Evolutionary conservation across 78 protist genomes (phyloP), one percentile per base, ranked within the genome.

Genomic region (Polysphondylium violaceum): DNA sequence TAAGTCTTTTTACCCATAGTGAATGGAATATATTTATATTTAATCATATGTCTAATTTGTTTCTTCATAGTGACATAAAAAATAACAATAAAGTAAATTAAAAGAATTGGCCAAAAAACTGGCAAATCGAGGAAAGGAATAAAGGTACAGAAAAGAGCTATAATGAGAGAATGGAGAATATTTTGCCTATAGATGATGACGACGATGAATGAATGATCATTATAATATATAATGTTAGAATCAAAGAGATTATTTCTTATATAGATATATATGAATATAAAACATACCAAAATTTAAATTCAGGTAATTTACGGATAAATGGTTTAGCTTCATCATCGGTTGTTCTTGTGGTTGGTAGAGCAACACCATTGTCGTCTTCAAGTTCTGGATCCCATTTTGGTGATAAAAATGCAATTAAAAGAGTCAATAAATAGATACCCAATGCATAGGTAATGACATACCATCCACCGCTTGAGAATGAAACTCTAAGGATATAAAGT

Each of bases 81-180:
- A 21, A 98, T 86, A 9, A 93, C 31, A 63, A 97, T 33, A 51
- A 97, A 98, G 87, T 98, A 98, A 44, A 97, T 2, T 38, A 98
- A 71, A 36, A 98, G 88, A 23, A 98, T 97, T 36, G 98, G 99
- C 99, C 99, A 98, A 88, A 92, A 98, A 9, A 97, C 98, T 35
- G 99, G 99, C 5, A 98, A 78, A 92, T 98, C 95, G 36, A 97
- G 76, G 72, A 95, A 19, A 64, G 79, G 33, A 43, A 92, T 35
- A 53, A 92, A 81, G 4, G 98, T 95, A 31, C 75, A 38, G 17
- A 87, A n/a, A 21, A 95, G 16, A 4, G 95, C 43, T 38, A 95
- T 41, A 6, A 86, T 21, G 1, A 93, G n/a, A 0, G 97, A 98
- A 33, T 65, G 67, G n/a, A 85, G 44, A 43, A 61, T 40, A 4